Conservation (phyloP, 352 stramenopile genomes). For the Lagenidium sp. region DNA sequence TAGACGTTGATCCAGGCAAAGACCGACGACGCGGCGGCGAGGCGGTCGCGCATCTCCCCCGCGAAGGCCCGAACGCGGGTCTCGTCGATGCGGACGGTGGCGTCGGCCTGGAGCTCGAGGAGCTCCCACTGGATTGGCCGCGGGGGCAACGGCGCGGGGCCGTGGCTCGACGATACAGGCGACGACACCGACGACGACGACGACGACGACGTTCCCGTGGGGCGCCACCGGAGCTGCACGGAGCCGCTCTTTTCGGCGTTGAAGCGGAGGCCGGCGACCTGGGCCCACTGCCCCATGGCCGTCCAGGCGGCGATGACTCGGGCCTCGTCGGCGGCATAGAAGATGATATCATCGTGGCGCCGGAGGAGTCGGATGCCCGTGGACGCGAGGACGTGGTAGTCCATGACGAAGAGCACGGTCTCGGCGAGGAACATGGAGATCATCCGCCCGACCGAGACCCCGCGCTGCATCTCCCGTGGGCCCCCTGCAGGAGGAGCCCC, state of each 20-base stretch:
- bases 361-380: constrained; percentile 25
- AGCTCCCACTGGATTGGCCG: constrained; percentile 32
- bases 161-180: constrained; percentile 1
- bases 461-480: constrained; percentile 24
- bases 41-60: constrained; percentile 26
- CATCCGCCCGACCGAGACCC: constrained; percentile 28
- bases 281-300: constrained; percentile 21
- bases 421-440: constrained; percentile 38
- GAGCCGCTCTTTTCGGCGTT: constrained; percentile 34
- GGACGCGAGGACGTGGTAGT: constrained; percentile 26
- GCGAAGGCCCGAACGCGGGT: constrained; percentile 23
- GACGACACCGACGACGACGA: too few relatives aligned
- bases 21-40: constrained; percentile 19
- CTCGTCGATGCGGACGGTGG: constrained; percentile 21
- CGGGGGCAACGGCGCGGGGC: constrained; percentile 14
- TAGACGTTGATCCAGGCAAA: constrained; percentile 47
- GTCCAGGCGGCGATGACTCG: constrained; percentile 22
- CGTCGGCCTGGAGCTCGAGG: constrained; percentile 27
- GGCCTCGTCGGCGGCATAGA: constrained; percentile 23
- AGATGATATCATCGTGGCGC: constrained; percentile 39
- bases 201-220: neutral
- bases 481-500: constrained; percentile 12
- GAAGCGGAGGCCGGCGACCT: constrained; percentile 20
- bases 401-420: constrained; percentile 32
- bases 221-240: constrained; percentile 9